Base-by-base conservation (phyloP, 257 asterid species). In the Echium plantagineum region DNA sequence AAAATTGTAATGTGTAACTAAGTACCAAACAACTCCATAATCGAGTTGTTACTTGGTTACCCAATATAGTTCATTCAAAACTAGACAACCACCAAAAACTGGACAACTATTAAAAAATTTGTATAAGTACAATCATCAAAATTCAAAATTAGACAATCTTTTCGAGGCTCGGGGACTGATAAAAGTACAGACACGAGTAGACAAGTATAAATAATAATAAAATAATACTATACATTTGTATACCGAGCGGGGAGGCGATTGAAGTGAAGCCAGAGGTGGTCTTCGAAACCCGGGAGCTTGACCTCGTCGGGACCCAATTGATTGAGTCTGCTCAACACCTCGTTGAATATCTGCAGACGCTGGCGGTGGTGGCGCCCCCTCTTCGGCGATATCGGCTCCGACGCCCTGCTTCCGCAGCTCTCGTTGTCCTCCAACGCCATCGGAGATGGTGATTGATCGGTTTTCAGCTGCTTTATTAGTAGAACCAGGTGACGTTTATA, bases 191-290 rank as follows among this genome's bases (percentile, higher is more conserved):
- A 47, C 2, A 13, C 0, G 9, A 21, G 31, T 15, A 28, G 46
- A 1, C 5, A 61, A 30, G 9, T 3, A 42, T 42, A 13, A 13
- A 42, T 13, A 8, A 3, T 10, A 42, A 1, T n/a, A 61, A 28
- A 55, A 24, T 24, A 2, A 30, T 0, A 18, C 22, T 12, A 54
- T 18, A 42, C 49, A 42, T 42, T 42, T 42, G 72, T 48, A 10
- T 62, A 77, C 83, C 83, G 66, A 47, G 75, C 72, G 55, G 85
- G 85, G 1, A 79, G 75, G 64, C 85, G 85, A 52, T 73, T 73
- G 62, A 79, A 76, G 63, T 79, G 85, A 60, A 65, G 78, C 85
- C 85, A 79, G n/a, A 79, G 75, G 69, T 76, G 77, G 64, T 79
- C 85, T 55, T 79, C 85, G 60, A 76, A 76, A 42, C 76, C 85